A percentile compares a stretch with the other conserved stretches of the same genome.
Conservation (phyloP, 768 basidiomycete genomes). For the Serendipita sp. region DNA sequence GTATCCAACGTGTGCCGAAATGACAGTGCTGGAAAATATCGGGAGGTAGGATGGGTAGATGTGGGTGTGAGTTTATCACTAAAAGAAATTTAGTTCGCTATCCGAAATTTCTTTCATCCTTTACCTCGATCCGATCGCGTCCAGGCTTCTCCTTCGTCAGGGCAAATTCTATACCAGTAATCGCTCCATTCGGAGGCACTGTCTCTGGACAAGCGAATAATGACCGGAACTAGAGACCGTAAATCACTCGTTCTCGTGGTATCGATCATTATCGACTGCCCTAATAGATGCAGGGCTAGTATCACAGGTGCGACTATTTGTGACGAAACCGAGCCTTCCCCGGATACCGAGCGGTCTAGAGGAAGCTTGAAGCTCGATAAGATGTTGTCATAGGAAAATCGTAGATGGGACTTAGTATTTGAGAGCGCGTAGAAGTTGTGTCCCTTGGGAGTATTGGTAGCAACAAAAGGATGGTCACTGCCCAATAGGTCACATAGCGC, state of each 20-base stretch:
- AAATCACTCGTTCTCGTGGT: slow-evolving; percentile 43
- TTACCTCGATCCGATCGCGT: slow-evolving; percentile 28
- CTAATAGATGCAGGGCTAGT: slow-evolving; percentile 64
- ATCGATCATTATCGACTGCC: slow-evolving; percentile 26
- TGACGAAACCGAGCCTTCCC: slow-evolving; percentile 7
- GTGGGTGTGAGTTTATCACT: slow-evolving; percentile 44
- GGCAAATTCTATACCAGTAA: slow-evolving; percentile 76
- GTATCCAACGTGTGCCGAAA: not conserved
- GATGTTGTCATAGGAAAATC: slow-evolving; percentile 45
- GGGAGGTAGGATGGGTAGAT: not conserved
- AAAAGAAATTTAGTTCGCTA: slow-evolving; percentile 27
- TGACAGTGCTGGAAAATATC: not conserved
- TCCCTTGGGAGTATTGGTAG: not conserved
- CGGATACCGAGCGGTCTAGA: slow-evolving; percentile 12
- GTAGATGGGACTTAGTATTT: slow-evolving; percentile 25
- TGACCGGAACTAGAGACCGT: slow-evolving; percentile 38
- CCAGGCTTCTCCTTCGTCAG: slow-evolving; percentile 46
- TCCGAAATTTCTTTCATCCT: not conserved
- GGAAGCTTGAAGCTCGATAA: slow-evolving; percentile 30
- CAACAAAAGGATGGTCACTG: not conserved
- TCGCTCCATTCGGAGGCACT: slow-evolving; percentile 79
- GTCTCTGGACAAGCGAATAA: slow-evolving; percentile 23
- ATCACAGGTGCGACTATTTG: slow-evolving; percentile 33
- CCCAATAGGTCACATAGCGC: not conserved
- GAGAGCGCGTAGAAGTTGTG: slow-evolving; percentile 36